Percentiles rank a stretch among this genome's conserved stretches.
Evolutionary conservation across 2,329 filamentous ascomycete genomes (phyloP).

Genomic region (Trichoderma sp.): DNA sequence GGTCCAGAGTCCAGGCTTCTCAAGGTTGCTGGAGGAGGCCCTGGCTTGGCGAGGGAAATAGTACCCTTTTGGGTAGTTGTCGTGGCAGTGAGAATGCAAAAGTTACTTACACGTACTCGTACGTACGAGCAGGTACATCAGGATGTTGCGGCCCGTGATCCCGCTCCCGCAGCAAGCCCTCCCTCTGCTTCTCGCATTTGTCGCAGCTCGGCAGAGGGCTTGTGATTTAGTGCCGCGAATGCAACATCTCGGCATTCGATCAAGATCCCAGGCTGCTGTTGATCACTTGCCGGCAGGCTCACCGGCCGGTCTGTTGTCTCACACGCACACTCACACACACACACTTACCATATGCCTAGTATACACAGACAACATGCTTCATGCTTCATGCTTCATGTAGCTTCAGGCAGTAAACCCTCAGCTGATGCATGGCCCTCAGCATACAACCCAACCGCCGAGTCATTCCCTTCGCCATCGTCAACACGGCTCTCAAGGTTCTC

Average conservation of each 20-base stretch:
- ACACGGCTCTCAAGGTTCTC: neutral
- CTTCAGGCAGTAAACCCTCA: neutral
- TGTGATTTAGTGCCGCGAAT: neutral
- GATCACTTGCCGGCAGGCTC: neutral
- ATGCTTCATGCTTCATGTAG: neutral
- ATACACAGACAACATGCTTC: neutral
- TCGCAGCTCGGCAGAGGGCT: neutral
- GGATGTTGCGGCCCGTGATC: constrained; percentile 11
- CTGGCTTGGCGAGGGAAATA: too few relatives aligned
- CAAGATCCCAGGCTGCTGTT: neutral
- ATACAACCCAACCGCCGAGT: constrained; percentile 2
- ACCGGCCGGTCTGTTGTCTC: neutral
- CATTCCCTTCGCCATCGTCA: constrained; percentile 8
- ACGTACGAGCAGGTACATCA: neutral
- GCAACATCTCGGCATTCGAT: constrained; percentile 16
- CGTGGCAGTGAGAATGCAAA: too few relatives aligned
- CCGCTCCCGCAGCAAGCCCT: constrained; percentile 13
- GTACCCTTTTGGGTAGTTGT: too few relatives aligned
- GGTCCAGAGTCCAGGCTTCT: neutral
- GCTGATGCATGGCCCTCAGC: neutral
- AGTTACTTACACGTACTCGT: too few relatives aligned
- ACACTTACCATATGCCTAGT: too few relatives aligned
- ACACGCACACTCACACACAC: neutral
- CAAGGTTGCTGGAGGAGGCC: too few relatives aligned
- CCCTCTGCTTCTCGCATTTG: neutral